phyloP scores from a whole-genome alignment of 768 basidiomycete genomes.

The Xerocomellus intermedius region DNA sequence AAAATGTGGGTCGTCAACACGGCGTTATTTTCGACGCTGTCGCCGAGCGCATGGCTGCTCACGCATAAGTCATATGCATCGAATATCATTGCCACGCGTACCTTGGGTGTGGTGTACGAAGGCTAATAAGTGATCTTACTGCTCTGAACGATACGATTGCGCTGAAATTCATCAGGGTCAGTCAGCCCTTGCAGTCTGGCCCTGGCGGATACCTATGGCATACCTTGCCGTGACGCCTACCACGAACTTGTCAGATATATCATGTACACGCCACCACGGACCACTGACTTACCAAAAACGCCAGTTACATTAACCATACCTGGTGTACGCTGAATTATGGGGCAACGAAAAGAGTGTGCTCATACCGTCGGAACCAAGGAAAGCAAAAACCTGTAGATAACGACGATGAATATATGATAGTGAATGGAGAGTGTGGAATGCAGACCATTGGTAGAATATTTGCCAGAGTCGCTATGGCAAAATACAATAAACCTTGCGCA shows the following conservation, averaged over 20 bases:
- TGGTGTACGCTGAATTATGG: background rate
- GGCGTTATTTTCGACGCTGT: background rate
- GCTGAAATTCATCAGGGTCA: conserved; percentile 1
- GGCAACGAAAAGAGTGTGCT: background rate
- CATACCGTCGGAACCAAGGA: conserved; percentile 5
- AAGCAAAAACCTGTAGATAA: conserved; percentile 9
- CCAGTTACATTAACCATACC: conserved; percentile 1
- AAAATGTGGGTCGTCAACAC: conserved; percentile 6
- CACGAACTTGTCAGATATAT: background rate
- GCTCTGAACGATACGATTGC: conserved; percentile 14
- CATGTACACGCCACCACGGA: background rate
- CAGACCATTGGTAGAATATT: conserved; percentile 14
- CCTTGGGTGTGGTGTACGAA: background rate
- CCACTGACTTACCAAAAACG: background rate
- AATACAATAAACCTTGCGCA: conserved; percentile 20
- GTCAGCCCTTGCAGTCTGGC: background rate
- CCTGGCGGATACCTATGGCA: background rate
- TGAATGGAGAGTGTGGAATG: rapidly evolving
- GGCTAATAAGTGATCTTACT: conserved; percentile 14
- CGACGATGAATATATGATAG: background rate
- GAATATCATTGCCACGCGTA: background rate
- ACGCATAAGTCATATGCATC: background rate
- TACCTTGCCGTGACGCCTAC: conserved; percentile 16
- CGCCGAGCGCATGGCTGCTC: background rate
- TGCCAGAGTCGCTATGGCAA: conserved; percentile 4